These are phyloP conservation scores for Morella rubra DNA, from an alignment of 306 rosid genomes.

Conservation along the genomic window DNA sequence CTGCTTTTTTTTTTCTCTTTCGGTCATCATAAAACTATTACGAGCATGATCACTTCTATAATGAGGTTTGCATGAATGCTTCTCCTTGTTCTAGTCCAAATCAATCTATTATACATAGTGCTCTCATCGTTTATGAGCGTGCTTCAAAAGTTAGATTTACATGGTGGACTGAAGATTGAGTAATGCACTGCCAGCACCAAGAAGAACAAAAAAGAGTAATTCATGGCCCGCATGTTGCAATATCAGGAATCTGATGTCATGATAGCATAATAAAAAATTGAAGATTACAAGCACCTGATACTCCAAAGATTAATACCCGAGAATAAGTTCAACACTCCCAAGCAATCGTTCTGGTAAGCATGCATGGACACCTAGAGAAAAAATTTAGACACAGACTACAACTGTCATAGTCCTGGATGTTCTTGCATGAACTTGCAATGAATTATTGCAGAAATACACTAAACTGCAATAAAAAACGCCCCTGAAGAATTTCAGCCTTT, in stretches of 20 bases:
- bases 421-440: neutral
- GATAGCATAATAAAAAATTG: neutral
- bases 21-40: neutral
- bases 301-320: too few species aligned
- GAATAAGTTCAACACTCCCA: neutral
- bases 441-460: neutral
- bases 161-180: neutral
- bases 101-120: neutral
- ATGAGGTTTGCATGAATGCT: neutral
- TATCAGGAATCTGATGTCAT: neutral
- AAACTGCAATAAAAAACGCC: neutral
- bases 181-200: neutral
- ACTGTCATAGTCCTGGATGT: neutral
- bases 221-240: neutral
- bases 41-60: too few species aligned
- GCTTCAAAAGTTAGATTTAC: neutral
- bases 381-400: neutral
- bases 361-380: neutral
- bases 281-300: neutral
- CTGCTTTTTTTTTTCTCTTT: neutral
- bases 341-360: neutral
- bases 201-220: too few species aligned
- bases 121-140: neutral
- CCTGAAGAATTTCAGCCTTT: constrained; percentile 1
- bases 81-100: neutral